Percentiles rank a stretch among this genome's conserved stretches.
Conservation (phyloP, 176 grass and related monocot genomes). For the Zoysia japonica region DNA sequence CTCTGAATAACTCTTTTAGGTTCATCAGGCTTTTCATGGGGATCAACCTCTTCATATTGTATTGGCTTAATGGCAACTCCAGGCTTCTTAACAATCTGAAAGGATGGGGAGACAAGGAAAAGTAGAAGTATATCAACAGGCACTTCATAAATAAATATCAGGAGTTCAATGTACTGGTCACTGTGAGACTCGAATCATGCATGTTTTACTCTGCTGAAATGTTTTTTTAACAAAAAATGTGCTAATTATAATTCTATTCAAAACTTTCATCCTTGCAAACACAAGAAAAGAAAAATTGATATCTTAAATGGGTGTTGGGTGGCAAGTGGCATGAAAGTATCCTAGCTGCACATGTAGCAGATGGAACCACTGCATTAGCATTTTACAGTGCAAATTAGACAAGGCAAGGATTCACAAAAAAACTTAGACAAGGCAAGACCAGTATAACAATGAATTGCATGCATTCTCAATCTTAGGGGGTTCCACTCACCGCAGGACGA, state of each 20-base stretch:
- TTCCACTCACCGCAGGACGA: constrained; percentile 76
- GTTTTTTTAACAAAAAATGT: background rate
- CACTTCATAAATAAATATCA: background rate
- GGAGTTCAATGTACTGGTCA: background rate
- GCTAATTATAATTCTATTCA: background rate
- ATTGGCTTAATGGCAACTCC: constrained; percentile 83
- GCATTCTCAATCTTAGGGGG: background rate
- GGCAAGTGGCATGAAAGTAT: constrained; percentile 1
- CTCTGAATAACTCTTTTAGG: constrained; percentile 73
- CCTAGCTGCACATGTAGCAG: background rate
- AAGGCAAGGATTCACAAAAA: background rate
- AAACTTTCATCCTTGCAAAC: background rate
- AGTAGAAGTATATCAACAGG: constrained; percentile 10
- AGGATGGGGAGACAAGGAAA: background rate
- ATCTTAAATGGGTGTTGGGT: background rate
- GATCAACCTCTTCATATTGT: constrained; percentile 81
- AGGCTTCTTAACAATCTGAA: constrained; percentile 93
- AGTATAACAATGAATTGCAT: constrained; percentile 4
- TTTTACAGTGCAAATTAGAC: constrained; percentile 4
- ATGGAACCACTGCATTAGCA: constrained; percentile 16
- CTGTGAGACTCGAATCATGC: background rate
- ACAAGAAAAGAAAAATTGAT: background rate
- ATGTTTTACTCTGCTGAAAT: too few relatives aligned
- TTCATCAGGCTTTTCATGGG: constrained; percentile 63
- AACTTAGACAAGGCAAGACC: background rate